A percentile compares a stretch with the other conserved stretches of the same genome.
phyloP scores from a whole-genome alignment of 805 yeast species.

The Candida coquimbonensis region DNA sequence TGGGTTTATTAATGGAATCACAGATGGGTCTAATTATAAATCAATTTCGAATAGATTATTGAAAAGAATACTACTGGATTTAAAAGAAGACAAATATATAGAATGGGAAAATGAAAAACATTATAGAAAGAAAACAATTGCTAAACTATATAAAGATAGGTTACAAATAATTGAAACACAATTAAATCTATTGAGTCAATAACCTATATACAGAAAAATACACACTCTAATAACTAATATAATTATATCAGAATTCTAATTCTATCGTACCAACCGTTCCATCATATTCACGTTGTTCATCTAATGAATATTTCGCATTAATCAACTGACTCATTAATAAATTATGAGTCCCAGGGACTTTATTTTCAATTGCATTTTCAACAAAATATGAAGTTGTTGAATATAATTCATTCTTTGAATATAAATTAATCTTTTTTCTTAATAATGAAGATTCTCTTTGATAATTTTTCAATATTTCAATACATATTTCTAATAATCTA shows the following conservation, averaged over 20 bases:
- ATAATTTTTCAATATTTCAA: conserved; percentile 21
- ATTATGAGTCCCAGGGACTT: conserved; percentile 10
- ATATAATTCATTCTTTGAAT: conserved; percentile 10
- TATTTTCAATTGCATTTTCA: conserved; percentile 9
- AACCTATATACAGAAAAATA: not conserved
- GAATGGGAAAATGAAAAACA: conserved; percentile 18
- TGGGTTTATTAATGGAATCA: conserved; percentile 32
- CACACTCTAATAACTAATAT: not conserved
- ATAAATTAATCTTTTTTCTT: conserved; percentile 8
- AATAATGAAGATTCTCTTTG: conserved; percentile 8
- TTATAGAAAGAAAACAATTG: conserved; percentile 6
- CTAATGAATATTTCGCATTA: conserved; percentile 13
- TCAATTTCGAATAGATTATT: conserved; percentile 26
- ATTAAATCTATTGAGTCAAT: not conserved
- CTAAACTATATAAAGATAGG: conserved; percentile 13
- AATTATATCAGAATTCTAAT: not conserved
- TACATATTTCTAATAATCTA: conserved; percentile 29
- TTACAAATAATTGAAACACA: conserved; percentile 7
- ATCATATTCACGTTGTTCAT: conserved; percentile 2
- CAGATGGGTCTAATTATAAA: conserved; percentile 38
- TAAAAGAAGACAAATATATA: conserved; percentile 15
- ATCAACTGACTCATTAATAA: conserved; percentile 13
- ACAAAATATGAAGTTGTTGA: conserved; percentile 18
- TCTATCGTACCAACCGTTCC: not conserved
- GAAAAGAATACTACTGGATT: conserved; percentile 27